Conservation (phyloP, 108 stramenopile species). For the Chaetoceros tenuissimus region DNA sequence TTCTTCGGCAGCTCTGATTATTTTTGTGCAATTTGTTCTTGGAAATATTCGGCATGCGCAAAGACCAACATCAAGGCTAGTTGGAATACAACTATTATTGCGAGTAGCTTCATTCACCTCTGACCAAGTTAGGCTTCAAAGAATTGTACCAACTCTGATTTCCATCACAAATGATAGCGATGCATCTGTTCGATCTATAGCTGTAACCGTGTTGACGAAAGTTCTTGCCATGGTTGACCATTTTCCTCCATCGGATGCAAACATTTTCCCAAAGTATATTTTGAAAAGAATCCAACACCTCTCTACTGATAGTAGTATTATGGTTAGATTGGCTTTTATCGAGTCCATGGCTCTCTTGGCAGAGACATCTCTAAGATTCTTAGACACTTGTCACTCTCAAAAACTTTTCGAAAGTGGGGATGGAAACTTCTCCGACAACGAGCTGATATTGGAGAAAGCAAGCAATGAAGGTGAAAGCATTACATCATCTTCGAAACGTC, state of each 20-base stretch:
- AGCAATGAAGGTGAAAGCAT: conserved; percentile 3
- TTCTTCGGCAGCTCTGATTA: conserved; percentile 52
- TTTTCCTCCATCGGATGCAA: conserved; percentile 87
- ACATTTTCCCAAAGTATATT: conserved; percentile 90
- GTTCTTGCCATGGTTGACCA: conserved; percentile 57
- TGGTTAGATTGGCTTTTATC: conserved; percentile 84
- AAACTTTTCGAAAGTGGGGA: conserved; percentile 66
- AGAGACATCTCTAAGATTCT: conserved; percentile 76
- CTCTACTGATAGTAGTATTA: conserved; percentile 70
- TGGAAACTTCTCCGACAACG: conserved; percentile 4
- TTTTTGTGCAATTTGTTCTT: conserved; percentile 81
- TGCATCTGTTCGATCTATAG: conserved; percentile 72
- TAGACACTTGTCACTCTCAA: conserved; percentile 85
- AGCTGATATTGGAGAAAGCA: neutral
- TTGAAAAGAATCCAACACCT: conserved; percentile 87
- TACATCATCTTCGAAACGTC: too few relatives aligned
- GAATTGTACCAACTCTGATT: conserved; percentile 85
- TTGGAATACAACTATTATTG: conserved; percentile 79
- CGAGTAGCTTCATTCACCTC: conserved; percentile 61
- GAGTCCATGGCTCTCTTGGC: conserved; percentile 73
- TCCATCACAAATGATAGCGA: conserved; percentile 80
- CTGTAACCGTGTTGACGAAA: conserved; percentile 58
- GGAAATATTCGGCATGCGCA: conserved; percentile 84
- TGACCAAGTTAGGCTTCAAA: conserved; percentile 87
- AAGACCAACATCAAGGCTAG: conserved; percentile 76